Evolutionary conservation across 2,329 filamentous ascomycete species (phyloP).

Genomic region (Aspergillus aculeatus): DNA sequence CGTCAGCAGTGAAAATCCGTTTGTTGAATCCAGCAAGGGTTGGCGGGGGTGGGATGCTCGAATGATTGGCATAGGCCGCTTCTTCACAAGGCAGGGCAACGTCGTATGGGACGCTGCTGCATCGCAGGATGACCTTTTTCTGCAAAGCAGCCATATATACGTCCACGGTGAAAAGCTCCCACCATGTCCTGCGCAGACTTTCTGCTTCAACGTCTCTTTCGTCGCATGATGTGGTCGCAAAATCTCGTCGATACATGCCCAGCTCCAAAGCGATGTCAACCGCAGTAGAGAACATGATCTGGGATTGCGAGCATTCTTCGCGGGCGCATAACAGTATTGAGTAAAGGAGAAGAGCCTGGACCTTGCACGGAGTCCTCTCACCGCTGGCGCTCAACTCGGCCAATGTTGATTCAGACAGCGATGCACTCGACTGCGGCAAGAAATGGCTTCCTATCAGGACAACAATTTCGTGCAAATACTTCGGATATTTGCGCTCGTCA

Average conservation of each 20-base stretch:
- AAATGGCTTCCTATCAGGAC: constrained; percentile 55
- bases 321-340: constrained; percentile 37
- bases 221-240: constrained; percentile 36
- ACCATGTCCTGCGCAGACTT: constrained; percentile 84
- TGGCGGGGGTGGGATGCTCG: constrained; percentile 58
- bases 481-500: constrained; percentile 42
- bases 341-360: constrained; percentile 39
- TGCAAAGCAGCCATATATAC: constrained; percentile 73
- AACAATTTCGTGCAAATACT: constrained; percentile 50
- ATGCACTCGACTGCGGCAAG: constrained; percentile 30
- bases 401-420: constrained; percentile 19
- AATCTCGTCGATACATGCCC: constrained; percentile 69
- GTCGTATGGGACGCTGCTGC: constrained; percentile 66
- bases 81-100: constrained; percentile 79
- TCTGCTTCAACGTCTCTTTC: constrained; percentile 69
- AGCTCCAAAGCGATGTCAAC: constrained; percentile 71
- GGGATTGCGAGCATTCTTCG: constrained; percentile 34
- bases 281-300: constrained; percentile 55
- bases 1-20: constrained; percentile 54
- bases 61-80: constrained; percentile 50
- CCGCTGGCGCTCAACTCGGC: neutral
- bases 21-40: constrained; percentile 60
- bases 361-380: constrained; percentile 33
- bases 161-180: constrained; percentile 74
- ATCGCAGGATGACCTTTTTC: constrained; percentile 53